Evolutionary conservation across 2,329 filamentous ascomycete genomes (phyloP).

Genomic region (Clonostachys solani): DNA sequence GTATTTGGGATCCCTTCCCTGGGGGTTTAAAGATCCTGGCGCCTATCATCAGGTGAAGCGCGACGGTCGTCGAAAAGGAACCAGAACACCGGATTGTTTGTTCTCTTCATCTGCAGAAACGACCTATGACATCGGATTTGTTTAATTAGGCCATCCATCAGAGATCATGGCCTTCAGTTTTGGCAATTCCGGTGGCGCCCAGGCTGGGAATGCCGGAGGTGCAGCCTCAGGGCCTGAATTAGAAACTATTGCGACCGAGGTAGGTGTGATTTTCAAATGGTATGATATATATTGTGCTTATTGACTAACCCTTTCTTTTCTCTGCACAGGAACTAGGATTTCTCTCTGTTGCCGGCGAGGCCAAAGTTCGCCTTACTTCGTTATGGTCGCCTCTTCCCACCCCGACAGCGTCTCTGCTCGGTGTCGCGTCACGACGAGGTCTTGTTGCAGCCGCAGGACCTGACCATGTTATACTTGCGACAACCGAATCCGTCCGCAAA

Average conservation of each 20-base stretch:
- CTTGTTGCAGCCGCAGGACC: conserved; percentile 86
- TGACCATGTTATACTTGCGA: conserved; percentile 70
- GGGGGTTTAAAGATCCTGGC: not conserved
- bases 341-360: conserved; percentile 71
- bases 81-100: too few species aligned
- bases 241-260: conserved; percentile 78
- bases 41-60: not conserved
- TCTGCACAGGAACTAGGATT: conserved; percentile 67
- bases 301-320: not conserved
- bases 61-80: not conserved
- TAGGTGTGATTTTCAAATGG: conserved; percentile 27
- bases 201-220: conserved; percentile 30
- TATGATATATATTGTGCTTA: not conserved
- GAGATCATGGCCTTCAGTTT: conserved; percentile 61
- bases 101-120: too few species aligned
- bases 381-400: conserved; percentile 75
- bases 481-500: conserved; percentile 72
- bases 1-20: too few species aligned
- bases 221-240: conserved; percentile 59
- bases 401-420: conserved; percentile 76
- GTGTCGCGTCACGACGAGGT: conserved; percentile 74
- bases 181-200: conserved; percentile 38
- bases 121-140: too few species aligned
- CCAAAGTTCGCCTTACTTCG: conserved; percentile 75
- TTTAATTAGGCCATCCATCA: too few species aligned